Base-by-base conservation (phyloP, 2,329 filamentous ascomycete species). In the Madurella fahalii region DNA sequence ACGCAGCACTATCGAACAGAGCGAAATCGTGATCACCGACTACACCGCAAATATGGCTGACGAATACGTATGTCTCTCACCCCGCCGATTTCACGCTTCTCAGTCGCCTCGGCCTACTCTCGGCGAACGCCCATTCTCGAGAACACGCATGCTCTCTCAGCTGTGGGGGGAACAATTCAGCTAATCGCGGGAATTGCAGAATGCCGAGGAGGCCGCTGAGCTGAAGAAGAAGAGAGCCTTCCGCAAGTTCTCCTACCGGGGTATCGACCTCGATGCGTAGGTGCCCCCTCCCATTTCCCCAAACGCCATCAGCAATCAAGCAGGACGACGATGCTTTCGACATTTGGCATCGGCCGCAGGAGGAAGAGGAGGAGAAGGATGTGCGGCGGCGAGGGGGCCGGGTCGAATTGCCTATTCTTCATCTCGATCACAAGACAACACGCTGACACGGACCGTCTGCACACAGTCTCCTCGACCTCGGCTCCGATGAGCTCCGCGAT, bases 221-320 rank as follows among this genome's bases (percentile, higher is more conserved):
- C 82, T 99, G 80, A 99, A 97, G 91, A 95, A 90, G 85, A 95
- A 88, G 84, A 95, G 94, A 93, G 82, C 91, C 70, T 96, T 97
- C 89, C 89, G 91, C 83, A 99, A 97, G 88, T 99, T 97, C 77
- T 94, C 92, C 69, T 99, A 96, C 90, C 90, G 94, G 76, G 94
- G 94, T 74, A 90, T 99, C 78, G 94, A 99, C 79, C 92, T 99
- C 77, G 94, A 99, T 78, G 90, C 96, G 93, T 96, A 92, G 73
- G 91, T 81, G 25, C 37, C 40, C 51, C 39, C 40, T 18, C 34
- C 37, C 37, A 17, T 41, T 41, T 32, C 20, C 34, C 39, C 42
- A 31, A 37, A 42, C 49, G 46, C 34, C 15, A 16, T 16, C 49
- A 39, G 18, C 15, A 43, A 52, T 9, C 37, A 31, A 45, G 16